Conservation (phyloP, 2,329 filamentous ascomycete species). For the Capronia americana region DNA sequence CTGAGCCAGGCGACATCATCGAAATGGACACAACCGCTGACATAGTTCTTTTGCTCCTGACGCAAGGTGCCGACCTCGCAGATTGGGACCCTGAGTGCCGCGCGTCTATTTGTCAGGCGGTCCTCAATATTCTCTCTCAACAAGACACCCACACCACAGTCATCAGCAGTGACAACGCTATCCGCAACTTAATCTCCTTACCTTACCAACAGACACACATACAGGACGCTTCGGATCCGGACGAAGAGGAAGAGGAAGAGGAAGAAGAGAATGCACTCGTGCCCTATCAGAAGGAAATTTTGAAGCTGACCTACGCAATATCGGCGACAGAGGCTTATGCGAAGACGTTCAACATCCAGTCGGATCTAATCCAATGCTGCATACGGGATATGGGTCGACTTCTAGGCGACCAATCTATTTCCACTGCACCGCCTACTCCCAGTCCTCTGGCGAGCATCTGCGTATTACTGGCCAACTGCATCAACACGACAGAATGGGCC, state of each 20-base stretch:
- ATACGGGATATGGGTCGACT: slow-evolving; percentile 12
- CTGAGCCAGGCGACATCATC: slow-evolving; percentile 14
- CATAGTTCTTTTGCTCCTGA: slow-evolving; percentile 27
- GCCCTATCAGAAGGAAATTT: slow-evolving; percentile 31
- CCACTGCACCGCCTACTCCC: slow-evolving; percentile 22
- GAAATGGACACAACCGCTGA: slow-evolving; percentile 16
- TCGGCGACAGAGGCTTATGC: slow-evolving; percentile 30
- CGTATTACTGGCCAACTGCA: slow-evolving; percentile 33
- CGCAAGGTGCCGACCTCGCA: slow-evolving; percentile 23
- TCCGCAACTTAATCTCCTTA: slow-evolving; percentile 31
- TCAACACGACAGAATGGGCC: slow-evolving; percentile 29
- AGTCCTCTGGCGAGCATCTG: slow-evolving; percentile 13
- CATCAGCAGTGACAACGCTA: slow-evolving; percentile 17
- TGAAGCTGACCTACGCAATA: slow-evolving; percentile 35
- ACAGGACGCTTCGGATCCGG: not conserved
- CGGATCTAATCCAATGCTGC: slow-evolving; percentile 22
- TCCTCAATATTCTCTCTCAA: slow-evolving; percentile 34
- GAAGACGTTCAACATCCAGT: slow-evolving; percentile 11
- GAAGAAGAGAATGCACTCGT: slow-evolving; percentile 25
- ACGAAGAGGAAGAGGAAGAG: slow-evolving; percentile 23
- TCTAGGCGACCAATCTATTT: not conserved
- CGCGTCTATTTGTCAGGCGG: slow-evolving; percentile 29
- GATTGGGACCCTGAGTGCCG: slow-evolving; percentile 22
- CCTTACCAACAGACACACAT: slow-evolving; percentile 5
- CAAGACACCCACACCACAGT: slow-evolving; percentile 17